Base-by-base conservation (phyloP, 371 early-diverging fungal species). In the Conidiobolus incongruus region DNA sequence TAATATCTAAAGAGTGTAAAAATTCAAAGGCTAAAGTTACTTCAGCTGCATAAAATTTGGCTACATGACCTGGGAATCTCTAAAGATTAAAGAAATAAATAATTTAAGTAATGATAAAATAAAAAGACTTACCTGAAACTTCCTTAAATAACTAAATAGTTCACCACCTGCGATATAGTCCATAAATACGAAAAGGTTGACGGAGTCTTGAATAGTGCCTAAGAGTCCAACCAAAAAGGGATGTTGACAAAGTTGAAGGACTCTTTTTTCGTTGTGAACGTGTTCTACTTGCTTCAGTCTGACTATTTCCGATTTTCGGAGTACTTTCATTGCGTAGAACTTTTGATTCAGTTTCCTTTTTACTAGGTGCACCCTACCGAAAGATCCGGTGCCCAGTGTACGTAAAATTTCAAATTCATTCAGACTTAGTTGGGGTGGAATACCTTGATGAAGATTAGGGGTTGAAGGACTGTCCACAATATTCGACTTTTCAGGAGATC, bases 81-180 rank as follows among this genome's bases (percentile, higher is more conserved):
- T 74, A 35, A 2, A 36, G 5, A 21, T 22, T 1, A 31, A 17
- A 35, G n/a, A 11, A 20, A 38, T 42, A 3, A 22, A 23, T 8
- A 3, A 28, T 15, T 4, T 12, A 35, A 20, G 10, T n/a, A 4
- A 2, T 23, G 29, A 15, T n/a, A 15, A 2, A 19, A 13, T 12
- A 22, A 10, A 1, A 43, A 33, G n/a, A n/a, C n/a, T 55, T 63
- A 70, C 75, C 62, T 72, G 68, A 26, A 64, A 63, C 34, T 70
- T 65, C 51, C 84, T 59, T 32, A 84, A 52, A 12, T 78, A 70
- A 8, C 69, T 78, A 52, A 95, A 93, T 44, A 95, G 64, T 65
- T 95, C 96, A 37, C 96, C 96, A 48, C 96, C 96, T 28, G 70
- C 70, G 15, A 92, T 79, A 59, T 90, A 95, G 55, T 95, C 93